Evolutionary conservation across 176 grass and related monocot genomes (phyloP), one percentile per base, ranked within the genome.

Genomic region (Lolium rigidum): DNA sequence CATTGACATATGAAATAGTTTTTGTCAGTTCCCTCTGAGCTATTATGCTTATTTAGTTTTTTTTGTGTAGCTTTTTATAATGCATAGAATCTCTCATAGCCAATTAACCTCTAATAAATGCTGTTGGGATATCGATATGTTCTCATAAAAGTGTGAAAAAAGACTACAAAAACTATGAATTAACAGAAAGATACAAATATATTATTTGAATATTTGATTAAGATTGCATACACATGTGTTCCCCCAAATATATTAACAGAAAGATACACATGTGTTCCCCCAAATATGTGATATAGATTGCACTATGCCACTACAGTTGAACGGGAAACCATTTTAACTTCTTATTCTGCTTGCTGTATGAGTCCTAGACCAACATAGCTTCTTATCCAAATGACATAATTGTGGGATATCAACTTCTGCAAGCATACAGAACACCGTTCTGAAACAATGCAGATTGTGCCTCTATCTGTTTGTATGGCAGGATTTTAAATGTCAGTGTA

Each of bases 291-390:
- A 21, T 69, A 39, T n/a, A 9, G 51, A 63, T 70, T 57, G 16
- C 7, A 82, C n/a, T 52, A 43, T 90, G 88, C 41, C 20, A 77
- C 70, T 50, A 61, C 13, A 66, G 39, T 58, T 76, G 48, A 49
- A 65, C 24, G 58, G 73, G 47, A 59, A 28, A 24, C 78, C 59
- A 43, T 54, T 44, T 47, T 1, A 2, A 48, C 5, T 48, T 89
- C 46, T 63, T 2, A 35, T 56, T 84, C 35, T 35, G 66, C 37
- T 73, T 75, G 59, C 65, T 55, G n/a, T 39, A 6, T 65, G 20
- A 51, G 16, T 58, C 3, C 58, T 28, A 16, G 2, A 14, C 26
- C 7, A 35, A 76, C 18, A 46, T 56, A 82, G 4, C 52, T 86
- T 13, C 44, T 25, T 43, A 14, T 48, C 5, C 39, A 21, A 7